Evolutionary conservation across 139 green algal species (phyloP).

Genomic region (Chlamydomonas sp.): DNA sequence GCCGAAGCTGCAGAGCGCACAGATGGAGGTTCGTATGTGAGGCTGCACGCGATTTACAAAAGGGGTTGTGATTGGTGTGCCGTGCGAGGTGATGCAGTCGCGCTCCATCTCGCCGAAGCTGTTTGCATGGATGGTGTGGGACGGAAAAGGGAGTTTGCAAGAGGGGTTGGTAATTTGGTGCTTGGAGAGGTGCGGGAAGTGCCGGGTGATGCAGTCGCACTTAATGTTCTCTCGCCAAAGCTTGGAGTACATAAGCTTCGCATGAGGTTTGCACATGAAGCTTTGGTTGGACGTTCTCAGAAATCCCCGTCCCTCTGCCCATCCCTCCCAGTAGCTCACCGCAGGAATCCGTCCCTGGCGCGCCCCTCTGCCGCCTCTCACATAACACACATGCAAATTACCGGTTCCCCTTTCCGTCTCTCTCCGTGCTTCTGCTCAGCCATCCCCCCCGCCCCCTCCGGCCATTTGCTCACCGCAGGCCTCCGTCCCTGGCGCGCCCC

Average conservation of each 20-base stretch:
- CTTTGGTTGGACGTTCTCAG: no score
- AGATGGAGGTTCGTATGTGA: background rate
- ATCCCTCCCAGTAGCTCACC: conserved; percentile 34
- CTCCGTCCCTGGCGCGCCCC: conserved; percentile 93
- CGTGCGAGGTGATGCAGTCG: conserved; percentile 97
- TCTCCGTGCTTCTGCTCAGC: no score
- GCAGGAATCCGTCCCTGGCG: conserved; percentile 94
- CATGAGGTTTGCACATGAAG: background rate
- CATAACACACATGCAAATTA: no score
- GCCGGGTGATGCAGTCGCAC: conserved; percentile 3
- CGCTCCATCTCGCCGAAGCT: conserved; percentile 98
- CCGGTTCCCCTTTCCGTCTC: no score
- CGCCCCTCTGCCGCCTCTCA: conserved; percentile 97
- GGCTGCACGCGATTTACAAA: background rate
- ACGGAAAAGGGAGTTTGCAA: background rate
- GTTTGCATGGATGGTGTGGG: background rate
- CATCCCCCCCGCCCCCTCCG: no score
- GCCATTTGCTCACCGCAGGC: conserved; percentile 84
- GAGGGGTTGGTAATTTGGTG: no score
- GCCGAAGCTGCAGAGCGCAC: background rate
- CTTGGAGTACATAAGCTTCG: background rate
- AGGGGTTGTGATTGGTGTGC: conserved; percentile 38
- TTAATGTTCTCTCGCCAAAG: conserved; percentile 31
- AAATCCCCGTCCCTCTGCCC: no score
- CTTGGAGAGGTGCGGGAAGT: no score